Conservation (phyloP, 2,329 filamentous ascomycete species). For the Cadophora gregata region DNA sequence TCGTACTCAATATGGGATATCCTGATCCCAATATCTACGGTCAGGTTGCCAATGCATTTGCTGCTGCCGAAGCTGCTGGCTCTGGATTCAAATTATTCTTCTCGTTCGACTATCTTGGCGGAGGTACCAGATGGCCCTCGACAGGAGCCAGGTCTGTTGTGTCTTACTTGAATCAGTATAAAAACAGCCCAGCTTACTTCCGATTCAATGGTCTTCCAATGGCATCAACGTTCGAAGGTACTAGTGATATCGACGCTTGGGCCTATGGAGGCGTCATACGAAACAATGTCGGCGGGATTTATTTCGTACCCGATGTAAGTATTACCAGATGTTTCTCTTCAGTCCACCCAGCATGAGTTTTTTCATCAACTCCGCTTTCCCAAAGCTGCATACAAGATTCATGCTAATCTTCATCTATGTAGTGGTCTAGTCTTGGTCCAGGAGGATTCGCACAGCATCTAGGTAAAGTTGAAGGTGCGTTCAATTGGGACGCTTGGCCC, state of each 20-base stretch:
- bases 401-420: no score
- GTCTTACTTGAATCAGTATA: conserved; percentile 43
- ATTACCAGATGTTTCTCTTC: no score
- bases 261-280: conserved; percentile 46
- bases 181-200: conserved; percentile 46
- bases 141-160: conserved; percentile 36
- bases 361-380: no score
- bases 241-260: conserved; percentile 51
- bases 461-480: conserved; percentile 46
- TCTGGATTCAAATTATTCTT: conserved; percentile 43
- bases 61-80: conserved; percentile 42
- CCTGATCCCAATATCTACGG: conserved; percentile 43
- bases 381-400: no score
- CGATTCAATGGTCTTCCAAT: conserved; percentile 49
- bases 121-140: conserved; percentile 36
- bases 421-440: conserved; percentile 51
- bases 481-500: conserved; percentile 54
- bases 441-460: conserved; percentile 40
- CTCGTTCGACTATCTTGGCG: conserved; percentile 45
- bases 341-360: no score
- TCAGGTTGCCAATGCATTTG: conserved; percentile 46
- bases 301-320: conserved; percentile 55
- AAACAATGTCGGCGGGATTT: conserved; percentile 43
- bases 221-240: conserved; percentile 60
- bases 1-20: conserved; percentile 46